Conservation (phyloP, 306 rosid species). For the Ceratonia siliqua region DNA sequence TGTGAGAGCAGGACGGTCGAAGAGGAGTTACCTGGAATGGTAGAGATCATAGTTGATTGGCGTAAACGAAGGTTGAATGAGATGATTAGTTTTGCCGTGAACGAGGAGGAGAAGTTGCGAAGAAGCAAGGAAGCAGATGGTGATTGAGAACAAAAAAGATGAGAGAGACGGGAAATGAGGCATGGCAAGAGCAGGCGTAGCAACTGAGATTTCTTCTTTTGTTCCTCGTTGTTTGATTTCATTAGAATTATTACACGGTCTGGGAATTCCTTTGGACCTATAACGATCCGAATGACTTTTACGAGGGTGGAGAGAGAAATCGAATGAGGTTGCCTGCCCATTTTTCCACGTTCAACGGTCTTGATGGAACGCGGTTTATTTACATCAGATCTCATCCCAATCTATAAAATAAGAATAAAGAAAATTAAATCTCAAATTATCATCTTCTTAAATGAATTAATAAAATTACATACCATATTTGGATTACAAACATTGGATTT, state of each 20-base stretch:
- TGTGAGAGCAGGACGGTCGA: background rate
- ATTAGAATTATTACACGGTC: background rate
- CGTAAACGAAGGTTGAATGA: slow-evolving; percentile 32
- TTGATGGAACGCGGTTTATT: slow-evolving; percentile 34
- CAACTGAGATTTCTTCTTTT: background rate
- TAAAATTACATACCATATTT: too few relatives aligned
- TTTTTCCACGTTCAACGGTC: slow-evolving; percentile 59
- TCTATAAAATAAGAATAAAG: background rate
- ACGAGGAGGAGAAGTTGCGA: slow-evolving; percentile 48
- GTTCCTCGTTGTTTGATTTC: slow-evolving; percentile 20
- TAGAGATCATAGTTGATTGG: slow-evolving; percentile 82
- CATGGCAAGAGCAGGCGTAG: slow-evolving; percentile 46
- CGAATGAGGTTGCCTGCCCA: background rate
- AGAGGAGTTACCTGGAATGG: slow-evolving; percentile 66
- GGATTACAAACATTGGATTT: too few relatives aligned
- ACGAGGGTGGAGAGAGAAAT: background rate
- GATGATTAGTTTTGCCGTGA: slow-evolving; percentile 45
- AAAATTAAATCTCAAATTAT: background rate
- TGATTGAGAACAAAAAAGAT: slow-evolving; percentile 31
- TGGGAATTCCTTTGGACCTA: background rate
- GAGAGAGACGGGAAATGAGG: slow-evolving; percentile 52
- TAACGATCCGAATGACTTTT: background rate
- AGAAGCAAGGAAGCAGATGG: slow-evolving; percentile 42
- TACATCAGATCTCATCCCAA: background rate
- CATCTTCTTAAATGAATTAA: too few relatives aligned